Percentiles rank a stretch among this genome's conserved stretches.
These are phyloP conservation scores for Quaeritorhiza haematococci DNA, from an alignment of 371 early-diverging fungal species.

Conservation along the genomic window DNA sequence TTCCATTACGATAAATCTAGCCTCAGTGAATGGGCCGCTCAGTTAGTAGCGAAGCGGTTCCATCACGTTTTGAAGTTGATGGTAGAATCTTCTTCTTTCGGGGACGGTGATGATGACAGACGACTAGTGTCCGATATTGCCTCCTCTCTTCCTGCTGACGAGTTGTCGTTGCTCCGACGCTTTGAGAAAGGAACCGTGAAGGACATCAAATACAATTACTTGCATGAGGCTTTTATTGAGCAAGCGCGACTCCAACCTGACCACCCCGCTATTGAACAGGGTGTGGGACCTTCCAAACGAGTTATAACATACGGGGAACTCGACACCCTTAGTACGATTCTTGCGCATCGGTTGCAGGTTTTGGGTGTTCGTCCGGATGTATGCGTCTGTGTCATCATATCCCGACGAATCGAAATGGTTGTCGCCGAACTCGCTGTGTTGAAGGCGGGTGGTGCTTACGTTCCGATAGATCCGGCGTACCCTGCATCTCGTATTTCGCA, in stretches of 20 bases:
- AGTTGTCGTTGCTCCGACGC: too few relatives aligned
- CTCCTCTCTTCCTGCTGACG: too few relatives aligned
- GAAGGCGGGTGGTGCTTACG: conserved; percentile 32
- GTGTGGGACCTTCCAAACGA: too few relatives aligned
- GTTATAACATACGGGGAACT: conserved; percentile 8
- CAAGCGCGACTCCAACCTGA: conserved; percentile 1
- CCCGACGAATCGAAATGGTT: conserved; percentile 9
- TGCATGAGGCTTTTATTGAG: conserved; percentile 9
- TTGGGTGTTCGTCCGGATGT: conserved; percentile 3
- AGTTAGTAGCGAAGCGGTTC: too few relatives aligned
- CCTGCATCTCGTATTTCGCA: too few relatives aligned
- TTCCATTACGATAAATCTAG: too few relatives aligned
- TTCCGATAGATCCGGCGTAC: conserved; percentile 23
- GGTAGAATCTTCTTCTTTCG: too few relatives aligned
- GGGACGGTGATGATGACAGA: too few relatives aligned
- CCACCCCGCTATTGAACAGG: conserved; percentile 6
- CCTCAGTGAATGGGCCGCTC: too few relatives aligned
- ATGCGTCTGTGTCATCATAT: not conserved
- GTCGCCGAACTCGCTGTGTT: conserved; percentile 18
- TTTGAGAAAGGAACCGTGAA: not conserved
- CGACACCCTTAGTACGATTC: not conserved
- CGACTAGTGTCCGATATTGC: too few relatives aligned
- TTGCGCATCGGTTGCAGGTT: not conserved
- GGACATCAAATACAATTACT: conserved; percentile 1
- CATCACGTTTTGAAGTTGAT: too few relatives aligned